A percentile compares a stretch with the other conserved stretches of the same genome.
Evolutionary conservation across 495 filamentous ascomycete genomes (phyloP).

Genomic region (Filosporella fistucella): DNA sequence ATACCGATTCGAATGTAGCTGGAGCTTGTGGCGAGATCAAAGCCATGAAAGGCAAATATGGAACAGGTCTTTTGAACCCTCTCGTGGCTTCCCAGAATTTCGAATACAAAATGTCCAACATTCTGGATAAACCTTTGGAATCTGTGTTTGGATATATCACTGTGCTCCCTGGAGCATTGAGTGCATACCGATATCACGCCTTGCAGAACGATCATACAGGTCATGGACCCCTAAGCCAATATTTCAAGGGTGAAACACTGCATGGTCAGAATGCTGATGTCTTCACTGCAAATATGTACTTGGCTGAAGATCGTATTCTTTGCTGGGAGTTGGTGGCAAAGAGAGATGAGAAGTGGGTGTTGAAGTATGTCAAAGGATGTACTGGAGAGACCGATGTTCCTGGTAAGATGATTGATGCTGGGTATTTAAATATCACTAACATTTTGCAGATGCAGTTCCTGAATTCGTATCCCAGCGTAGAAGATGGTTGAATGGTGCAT

Average conservation of each 20-base stretch:
- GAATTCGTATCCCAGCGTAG: constrained; percentile 96
- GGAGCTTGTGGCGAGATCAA: constrained; percentile 97
- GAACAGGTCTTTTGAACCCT: constrained; percentile 83
- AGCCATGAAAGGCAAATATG: constrained; percentile 84
- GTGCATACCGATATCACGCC: constrained; percentile 94
- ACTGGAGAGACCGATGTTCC: constrained; percentile 98
- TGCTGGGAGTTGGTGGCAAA: constrained; percentile 99
- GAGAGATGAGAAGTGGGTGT: constrained; percentile 87
- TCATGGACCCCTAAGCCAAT: constrained; percentile 93
- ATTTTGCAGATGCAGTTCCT: constrained; percentile 58
- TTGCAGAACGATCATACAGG: constrained; percentile 95
- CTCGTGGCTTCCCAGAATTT: constrained; percentile 97
- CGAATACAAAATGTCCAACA: constrained; percentile 99
- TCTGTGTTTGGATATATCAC: constrained; percentile 98
- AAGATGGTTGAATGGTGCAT: constrained; percentile 97
- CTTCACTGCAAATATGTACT: constrained; percentile 99
- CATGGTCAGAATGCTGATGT: constrained; percentile 97
- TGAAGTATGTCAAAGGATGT: constrained; percentile 95
- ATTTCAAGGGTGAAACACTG: constrained; percentile 98
- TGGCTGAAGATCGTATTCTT: constrained; percentile 96
- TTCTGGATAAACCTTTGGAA: constrained; percentile 95
- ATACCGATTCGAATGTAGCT: constrained; percentile 92
- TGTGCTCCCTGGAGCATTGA: constrained; percentile 89
- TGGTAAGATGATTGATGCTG: constrained; percentile 49
- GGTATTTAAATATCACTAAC: constrained; percentile 15